A percentile compares a stretch with the other conserved stretches of the same genome.
Evolutionary conservation across 139 green algal species (phyloP).

Genomic region (Ettlia oleoabundans): DNA sequence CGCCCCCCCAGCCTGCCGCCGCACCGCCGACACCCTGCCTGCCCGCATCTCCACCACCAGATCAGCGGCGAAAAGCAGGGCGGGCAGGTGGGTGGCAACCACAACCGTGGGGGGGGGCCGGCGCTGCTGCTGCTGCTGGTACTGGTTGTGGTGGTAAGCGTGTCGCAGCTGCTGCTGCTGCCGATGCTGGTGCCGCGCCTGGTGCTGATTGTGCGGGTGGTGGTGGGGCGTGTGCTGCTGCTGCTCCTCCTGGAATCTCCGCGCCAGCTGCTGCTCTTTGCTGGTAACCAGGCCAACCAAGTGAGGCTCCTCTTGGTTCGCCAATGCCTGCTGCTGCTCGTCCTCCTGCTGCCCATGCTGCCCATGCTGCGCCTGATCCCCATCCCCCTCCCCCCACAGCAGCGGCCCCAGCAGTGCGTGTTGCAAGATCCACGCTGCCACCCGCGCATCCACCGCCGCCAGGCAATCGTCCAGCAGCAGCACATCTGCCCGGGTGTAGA

Average conservation of each 20-base stretch:
- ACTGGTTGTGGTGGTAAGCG: no score
- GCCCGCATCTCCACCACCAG: conserved; percentile 41
- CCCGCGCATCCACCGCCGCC: conserved; percentile 68
- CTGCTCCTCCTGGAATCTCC: neutral
- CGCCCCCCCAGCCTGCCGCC: neutral
- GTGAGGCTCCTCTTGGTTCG: neutral
- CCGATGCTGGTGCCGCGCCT: neutral
- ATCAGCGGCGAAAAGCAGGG: conserved; percentile 41
- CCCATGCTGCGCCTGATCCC: conserved; percentile 21
- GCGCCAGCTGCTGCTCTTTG: neutral
- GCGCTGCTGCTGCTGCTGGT: neutral
- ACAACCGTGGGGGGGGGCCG: conserved; percentile 62
- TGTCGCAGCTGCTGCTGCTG: neutral
- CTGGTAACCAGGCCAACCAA: no score
- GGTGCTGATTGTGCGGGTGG: neutral
- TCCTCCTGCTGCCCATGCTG: conserved; percentile 8
- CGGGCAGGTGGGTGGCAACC: conserved; percentile 51
- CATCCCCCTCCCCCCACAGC: conserved; percentile 33
- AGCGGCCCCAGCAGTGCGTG: conserved; percentile 56
- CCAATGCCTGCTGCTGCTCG: conserved; percentile 25
- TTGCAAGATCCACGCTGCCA: conserved; percentile 46
- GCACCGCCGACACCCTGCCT: conserved; percentile 4
- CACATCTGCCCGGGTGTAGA: conserved; percentile 63
- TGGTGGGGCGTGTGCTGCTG: neutral
- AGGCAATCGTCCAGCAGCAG: conserved; percentile 74